phyloP scores from a whole-genome alignment of 2,329 filamentous ascomycete genomes.

The Hymenoscyphus fructigenus region DNA sequence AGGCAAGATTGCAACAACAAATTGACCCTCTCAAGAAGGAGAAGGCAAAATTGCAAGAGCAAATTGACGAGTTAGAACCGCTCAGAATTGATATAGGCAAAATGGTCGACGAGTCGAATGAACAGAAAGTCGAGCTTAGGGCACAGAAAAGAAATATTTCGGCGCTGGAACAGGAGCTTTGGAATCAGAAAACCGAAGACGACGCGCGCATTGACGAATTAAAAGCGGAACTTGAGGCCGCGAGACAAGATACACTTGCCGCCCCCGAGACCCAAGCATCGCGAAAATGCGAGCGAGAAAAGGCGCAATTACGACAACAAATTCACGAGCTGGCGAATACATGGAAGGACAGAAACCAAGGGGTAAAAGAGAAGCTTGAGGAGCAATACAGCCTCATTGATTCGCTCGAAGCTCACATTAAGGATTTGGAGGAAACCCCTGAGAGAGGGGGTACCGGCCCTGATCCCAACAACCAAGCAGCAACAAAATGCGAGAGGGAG shows the following conservation, averaged over 20 bases:
- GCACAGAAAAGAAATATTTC: not conserved
- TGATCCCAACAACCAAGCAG: too few relatives aligned
- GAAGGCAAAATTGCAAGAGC: not conserved
- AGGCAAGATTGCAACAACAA: not conserved
- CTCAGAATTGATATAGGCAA: not conserved
- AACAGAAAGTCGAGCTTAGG: not conserved
- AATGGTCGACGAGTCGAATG: not conserved
- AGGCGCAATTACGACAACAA: not conserved
- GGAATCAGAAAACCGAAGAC: not conserved
- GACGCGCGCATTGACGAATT: not conserved
- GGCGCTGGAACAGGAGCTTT: not conserved
- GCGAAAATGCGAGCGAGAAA: not conserved
- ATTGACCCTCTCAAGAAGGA: too few relatives aligned
- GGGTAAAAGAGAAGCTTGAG: not conserved
- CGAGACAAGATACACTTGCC: not conserved
- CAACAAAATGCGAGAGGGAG: not conserved
- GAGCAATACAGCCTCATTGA: too few relatives aligned
- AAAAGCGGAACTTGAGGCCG: not conserved
- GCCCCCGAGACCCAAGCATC: not conserved
- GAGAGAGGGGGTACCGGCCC: too few relatives aligned
- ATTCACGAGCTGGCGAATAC: not conserved
- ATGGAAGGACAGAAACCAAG: not conserved
- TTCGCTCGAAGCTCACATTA: too few relatives aligned
- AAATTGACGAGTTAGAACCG: not conserved
- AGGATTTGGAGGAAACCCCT: too few relatives aligned